These are phyloP conservation scores for Bidens hawaiensis DNA, from an alignment of 140 eudicot species.

Conservation along the genomic window DNA sequence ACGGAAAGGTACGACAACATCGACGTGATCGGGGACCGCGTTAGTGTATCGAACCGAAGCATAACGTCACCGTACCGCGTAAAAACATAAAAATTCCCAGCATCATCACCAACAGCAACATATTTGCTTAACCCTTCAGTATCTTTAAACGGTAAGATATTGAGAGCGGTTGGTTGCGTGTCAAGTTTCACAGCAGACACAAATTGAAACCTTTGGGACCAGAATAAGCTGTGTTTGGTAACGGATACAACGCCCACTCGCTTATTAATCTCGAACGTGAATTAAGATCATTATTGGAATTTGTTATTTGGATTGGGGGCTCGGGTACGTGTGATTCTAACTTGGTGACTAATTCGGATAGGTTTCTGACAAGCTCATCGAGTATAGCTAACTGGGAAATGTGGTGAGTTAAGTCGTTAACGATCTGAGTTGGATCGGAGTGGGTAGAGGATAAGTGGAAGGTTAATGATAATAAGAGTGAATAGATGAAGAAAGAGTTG, in stretches of 20 bases:
- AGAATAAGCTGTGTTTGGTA: constrained; percentile 69
- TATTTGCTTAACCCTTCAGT: constrained; percentile 72
- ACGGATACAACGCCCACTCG: constrained; percentile 53
- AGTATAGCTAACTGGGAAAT: constrained; percentile 58
- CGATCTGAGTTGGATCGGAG: constrained; percentile 20
- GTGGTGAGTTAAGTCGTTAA: constrained; percentile 37
- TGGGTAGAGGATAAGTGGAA: no score
- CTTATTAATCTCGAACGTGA: no score
- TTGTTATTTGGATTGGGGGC: neutral
- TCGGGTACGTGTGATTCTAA: constrained; percentile 48
- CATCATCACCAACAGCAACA: constrained; percentile 73
- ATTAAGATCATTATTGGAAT: constrained; percentile 21
- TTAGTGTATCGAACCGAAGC: constrained; percentile 42
- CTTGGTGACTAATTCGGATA: constrained; percentile 50
- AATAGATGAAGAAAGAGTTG: no score
- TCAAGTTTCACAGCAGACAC: constrained; percentile 80
- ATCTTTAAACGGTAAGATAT: constrained; percentile 69
- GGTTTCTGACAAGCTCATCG: constrained; percentile 56
- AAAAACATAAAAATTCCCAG: constrained; percentile 65
- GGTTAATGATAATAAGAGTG: no score
- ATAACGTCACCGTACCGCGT: constrained; percentile 64
- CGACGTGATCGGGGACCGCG: constrained; percentile 44
- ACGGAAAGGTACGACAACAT: constrained; percentile 64
- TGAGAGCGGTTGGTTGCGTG: constrained; percentile 54
- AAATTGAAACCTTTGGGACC: constrained; percentile 89